Conservation (phyloP, 257 asterid genomes). For the Linaria vulgaris region DNA sequence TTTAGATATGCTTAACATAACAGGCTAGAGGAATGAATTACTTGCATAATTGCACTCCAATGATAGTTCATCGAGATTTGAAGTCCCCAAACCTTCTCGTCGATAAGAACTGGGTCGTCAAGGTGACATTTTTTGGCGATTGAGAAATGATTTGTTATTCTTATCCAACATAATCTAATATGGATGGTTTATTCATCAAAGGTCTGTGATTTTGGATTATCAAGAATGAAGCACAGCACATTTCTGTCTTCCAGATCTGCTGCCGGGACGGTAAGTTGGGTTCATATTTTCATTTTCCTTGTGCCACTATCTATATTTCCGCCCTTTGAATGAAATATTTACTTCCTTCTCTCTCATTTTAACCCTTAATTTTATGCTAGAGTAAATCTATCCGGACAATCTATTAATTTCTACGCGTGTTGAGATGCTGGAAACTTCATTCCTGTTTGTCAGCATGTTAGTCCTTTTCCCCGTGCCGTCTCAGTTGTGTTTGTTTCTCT, state of each 20-base stretch:
- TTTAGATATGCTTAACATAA: slow-evolving; percentile 21
- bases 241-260: slow-evolving; percentile 95
- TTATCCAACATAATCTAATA: slow-evolving; percentile 21
- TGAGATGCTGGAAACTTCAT: slow-evolving; percentile 10
- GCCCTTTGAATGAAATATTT: not conserved
- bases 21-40: slow-evolving; percentile 99
- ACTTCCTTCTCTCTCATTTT: not conserved
- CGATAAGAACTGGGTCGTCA: slow-evolving; percentile 95
- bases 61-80: slow-evolving; percentile 94
- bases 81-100: slow-evolving; percentile 98
- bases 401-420: slow-evolving; percentile 11
- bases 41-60: slow-evolving; percentile 85
- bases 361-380: too few relatives aligned
- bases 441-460: slow-evolving; percentile 12
- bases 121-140: slow-evolving; percentile 54
- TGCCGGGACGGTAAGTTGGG: slow-evolving; percentile 90
- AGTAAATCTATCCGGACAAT: not conserved
- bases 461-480: slow-evolving; percentile 16
- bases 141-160: slow-evolving; percentile 20
- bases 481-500: slow-evolving; percentile 18
- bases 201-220: slow-evolving; percentile 95
- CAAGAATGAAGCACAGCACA: slow-evolving; percentile 92
- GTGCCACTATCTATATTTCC: not conserved
- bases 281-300: not conserved
- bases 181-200: slow-evolving; percentile 34